Conservation (phyloP, 2,329 filamentous ascomycete genomes). For the Tothia fuscella region DNA sequence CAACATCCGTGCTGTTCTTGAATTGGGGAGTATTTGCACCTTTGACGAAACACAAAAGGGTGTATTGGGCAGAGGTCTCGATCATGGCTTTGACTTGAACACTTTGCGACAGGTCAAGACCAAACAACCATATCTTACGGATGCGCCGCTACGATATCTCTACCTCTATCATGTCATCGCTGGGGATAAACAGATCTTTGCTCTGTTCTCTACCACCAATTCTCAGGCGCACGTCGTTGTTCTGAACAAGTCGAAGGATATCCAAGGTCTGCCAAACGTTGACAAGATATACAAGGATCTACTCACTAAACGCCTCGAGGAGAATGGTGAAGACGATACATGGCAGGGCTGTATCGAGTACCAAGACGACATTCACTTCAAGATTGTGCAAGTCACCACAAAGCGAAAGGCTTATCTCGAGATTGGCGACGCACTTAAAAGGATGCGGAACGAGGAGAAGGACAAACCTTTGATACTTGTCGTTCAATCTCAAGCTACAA, state of each 20-base stretch:
- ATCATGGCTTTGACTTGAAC: slow-evolving; percentile 82
- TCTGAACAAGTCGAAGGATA: slow-evolving; percentile 70
- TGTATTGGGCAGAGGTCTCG: slow-evolving; percentile 81
- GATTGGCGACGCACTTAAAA: slow-evolving; percentile 77
- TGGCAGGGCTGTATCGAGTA: slow-evolving; percentile 80
- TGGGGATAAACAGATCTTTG: slow-evolving; percentile 86
- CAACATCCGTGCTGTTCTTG: slow-evolving; percentile 73
- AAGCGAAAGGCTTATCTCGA: slow-evolving; percentile 81
- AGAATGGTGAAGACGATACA: slow-evolving; percentile 43
- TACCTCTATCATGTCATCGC: slow-evolving; percentile 88
- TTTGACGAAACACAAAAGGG: slow-evolving; percentile 86
- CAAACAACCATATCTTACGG: slow-evolving; percentile 64
- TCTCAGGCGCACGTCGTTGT: slow-evolving; percentile 68
- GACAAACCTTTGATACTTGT: slow-evolving; percentile 69
- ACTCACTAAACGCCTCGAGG: slow-evolving; percentile 42
- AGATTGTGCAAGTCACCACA: slow-evolving; percentile 76
- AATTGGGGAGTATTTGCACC: slow-evolving; percentile 81
- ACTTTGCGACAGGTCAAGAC: slow-evolving; percentile 56
- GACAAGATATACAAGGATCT: slow-evolving; percentile 78
- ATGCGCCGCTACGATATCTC: slow-evolving; percentile 66
- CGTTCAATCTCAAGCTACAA: slow-evolving; percentile 78
- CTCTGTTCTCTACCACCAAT: slow-evolving; percentile 74
- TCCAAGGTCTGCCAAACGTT: slow-evolving; percentile 79
- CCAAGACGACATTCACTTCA: slow-evolving; percentile 76
- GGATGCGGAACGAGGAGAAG: slow-evolving; percentile 70